Percentiles rank a stretch among this genome's conserved stretches.
phyloP scores from a whole-genome alignment of 345 rosid genomes.

The Lepidium sativum region DNA sequence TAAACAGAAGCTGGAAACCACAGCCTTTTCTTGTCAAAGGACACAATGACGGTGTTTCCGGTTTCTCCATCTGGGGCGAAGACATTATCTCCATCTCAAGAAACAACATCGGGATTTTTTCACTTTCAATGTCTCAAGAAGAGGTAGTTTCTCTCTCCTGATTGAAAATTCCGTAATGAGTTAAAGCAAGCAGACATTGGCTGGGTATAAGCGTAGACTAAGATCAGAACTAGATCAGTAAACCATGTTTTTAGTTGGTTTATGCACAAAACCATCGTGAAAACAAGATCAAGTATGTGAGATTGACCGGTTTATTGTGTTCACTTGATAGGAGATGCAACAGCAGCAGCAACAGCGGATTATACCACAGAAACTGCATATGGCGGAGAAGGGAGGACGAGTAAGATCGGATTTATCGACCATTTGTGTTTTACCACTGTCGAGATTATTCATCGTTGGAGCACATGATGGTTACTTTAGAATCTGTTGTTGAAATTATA shows the following conservation, averaged over 20 bases:
- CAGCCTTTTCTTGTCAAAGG: slow-evolving; percentile 54
- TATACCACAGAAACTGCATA: slow-evolving; percentile 57
- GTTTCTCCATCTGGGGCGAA: slow-evolving; percentile 80
- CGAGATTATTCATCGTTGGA: slow-evolving; percentile 75
- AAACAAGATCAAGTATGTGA: not conserved
- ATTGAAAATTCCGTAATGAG: not conserved
- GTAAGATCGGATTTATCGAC: slow-evolving; percentile 61
- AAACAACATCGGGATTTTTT: slow-evolving; percentile 75
- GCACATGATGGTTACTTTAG: slow-evolving; percentile 77
- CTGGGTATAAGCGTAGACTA: not conserved
- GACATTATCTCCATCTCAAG: slow-evolving; percentile 79
- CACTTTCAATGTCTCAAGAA: slow-evolving; percentile 45
- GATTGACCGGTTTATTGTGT: slow-evolving; percentile 2
- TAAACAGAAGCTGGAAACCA: slow-evolving; percentile 50
- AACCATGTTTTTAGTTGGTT: not conserved
- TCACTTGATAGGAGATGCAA: slow-evolving; percentile 47
- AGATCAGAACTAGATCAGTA: not conserved
- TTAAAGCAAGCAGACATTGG: not conserved
- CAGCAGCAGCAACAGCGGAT: slow-evolving; percentile 35
- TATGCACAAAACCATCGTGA: not conserved
- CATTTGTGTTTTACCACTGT: slow-evolving; percentile 65
- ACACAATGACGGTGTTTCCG: slow-evolving; percentile 67
- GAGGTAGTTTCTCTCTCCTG: slow-evolving; percentile 42
- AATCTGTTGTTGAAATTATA: slow-evolving; percentile 53
- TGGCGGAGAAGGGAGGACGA: slow-evolving; percentile 47